These are phyloP conservation scores for Colletotrichum melonis DNA, from an alignment of 2,329 filamentous ascomycete genomes.

Conservation along the genomic window DNA sequence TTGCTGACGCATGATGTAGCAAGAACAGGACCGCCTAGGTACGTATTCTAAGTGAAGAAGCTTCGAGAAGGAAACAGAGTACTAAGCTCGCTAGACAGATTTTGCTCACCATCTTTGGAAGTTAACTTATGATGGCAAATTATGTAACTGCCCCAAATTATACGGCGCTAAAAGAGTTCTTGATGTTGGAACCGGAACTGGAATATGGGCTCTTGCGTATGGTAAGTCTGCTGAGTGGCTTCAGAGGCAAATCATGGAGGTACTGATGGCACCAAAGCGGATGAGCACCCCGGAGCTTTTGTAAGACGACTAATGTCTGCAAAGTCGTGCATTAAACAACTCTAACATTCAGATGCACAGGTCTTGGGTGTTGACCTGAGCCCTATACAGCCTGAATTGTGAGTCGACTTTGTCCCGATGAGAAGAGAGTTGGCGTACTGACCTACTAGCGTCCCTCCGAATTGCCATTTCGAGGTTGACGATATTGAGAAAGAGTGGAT, in stretches of 20 bases:
- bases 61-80: background rate
- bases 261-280: background rate
- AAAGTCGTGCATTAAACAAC: too few species aligned
- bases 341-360: too few species aligned
- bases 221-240: slow-evolving; percentile 43
- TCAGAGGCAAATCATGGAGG: too few species aligned
- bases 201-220: slow-evolving; percentile 51
- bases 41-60: background rate
- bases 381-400: slow-evolving; percentile 52
- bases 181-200: slow-evolving; percentile 42
- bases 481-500: slow-evolving; percentile 44
- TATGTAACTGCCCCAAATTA: slow-evolving; percentile 29
- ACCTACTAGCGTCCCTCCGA: slow-evolving; percentile 48
- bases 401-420: too few species aligned
- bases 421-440: background rate
- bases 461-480: slow-evolving; percentile 52
- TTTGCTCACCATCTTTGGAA: slow-evolving; percentile 65
- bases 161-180: slow-evolving; percentile 32
- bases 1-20: background rate
- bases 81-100: slow-evolving; percentile 44
- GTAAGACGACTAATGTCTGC: slow-evolving; percentile 7
- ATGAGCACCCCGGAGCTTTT: slow-evolving; percentile 42
- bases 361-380: slow-evolving; percentile 45
- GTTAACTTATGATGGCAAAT: slow-evolving; percentile 46
- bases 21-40: slow-evolving; percentile 31